Base-by-base conservation (phyloP, 1,284 basidiomycete genomes). In the Inonotus hispidus region DNA sequence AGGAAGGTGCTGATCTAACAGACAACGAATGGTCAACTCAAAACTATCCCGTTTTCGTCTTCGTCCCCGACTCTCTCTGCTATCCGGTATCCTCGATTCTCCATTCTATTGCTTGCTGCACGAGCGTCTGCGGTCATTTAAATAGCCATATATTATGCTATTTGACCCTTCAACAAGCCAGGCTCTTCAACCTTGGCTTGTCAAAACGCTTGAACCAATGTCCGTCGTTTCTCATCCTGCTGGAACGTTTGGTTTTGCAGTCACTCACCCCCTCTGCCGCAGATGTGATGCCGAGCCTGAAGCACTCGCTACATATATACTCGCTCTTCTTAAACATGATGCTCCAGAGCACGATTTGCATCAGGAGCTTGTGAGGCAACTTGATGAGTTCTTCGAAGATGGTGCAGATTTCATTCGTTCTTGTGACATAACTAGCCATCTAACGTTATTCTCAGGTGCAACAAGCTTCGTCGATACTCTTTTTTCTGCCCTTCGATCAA, bases 231-330 rank as follows among this genome's bases (percentile, higher is more conserved):
- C 61, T 65, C 35, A 49, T 59, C 55, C 43, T 52, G 56, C 43
- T 52, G 56, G 52, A 61, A 13, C 3, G 50, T 64, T 38, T 43
- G 27, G n/a, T 27, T 25, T 53, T 55, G 37, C 64, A 60, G 59
- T 63, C 62, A 59, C 63, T 65, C 19, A 61, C 43, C 29, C 57
- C 56, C 57, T 49, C 52, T 65, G 67, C 60, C 60, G 27, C 70
- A 97, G 94, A 79, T 97, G 93, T 71, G 95, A 98, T 73, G 95
- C 95, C 58, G 95, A 98, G 72, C 95, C 95, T 25, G 87, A 89
- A 37, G 93, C 95, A 21, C 84, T 98, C 56, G 89, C 93, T 13
- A 94, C 98, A 72, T 98, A 98, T 72, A 90, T 98, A 67, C 83
- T 97, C 54, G 95, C 95, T n/a, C 78, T 98, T 57, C 78, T 98